These are phyloP conservation scores for Metarhizium humberi DNA, from an alignment of 2,329 filamentous ascomycete genomes.

Conservation along the genomic window DNA sequence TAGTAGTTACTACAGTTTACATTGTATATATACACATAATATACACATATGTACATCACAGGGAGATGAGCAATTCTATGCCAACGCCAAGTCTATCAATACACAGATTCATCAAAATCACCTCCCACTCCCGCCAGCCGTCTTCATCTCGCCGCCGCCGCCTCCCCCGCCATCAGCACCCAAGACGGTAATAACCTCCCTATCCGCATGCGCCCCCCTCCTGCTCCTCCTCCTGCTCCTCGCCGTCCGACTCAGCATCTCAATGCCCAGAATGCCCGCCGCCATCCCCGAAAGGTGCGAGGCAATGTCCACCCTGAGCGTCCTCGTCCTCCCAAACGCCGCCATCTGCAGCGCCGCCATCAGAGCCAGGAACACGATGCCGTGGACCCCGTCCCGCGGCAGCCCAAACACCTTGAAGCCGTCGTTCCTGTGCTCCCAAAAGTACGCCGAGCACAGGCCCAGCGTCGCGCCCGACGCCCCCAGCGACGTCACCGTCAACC, in stretches of 20 bases:
- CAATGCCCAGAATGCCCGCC: constrained; percentile 34
- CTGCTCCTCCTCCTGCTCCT: constrained; percentile 7
- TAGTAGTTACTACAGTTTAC: no score
- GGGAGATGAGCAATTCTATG: neutral
- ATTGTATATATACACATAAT: neutral
- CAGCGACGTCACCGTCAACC: constrained; percentile 41
- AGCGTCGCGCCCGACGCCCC: constrained; percentile 60
- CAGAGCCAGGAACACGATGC: constrained; percentile 43
- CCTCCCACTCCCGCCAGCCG: neutral
- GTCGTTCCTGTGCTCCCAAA: constrained; percentile 48
- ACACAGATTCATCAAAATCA: neutral
- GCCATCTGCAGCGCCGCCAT: constrained; percentile 41
- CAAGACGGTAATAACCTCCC: constrained; percentile 9
- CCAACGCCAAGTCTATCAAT: neutral
- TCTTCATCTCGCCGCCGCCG: neutral
- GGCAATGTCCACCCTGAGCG: constrained; percentile 37
- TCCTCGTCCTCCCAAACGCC: constrained; percentile 31
- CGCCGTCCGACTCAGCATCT: constrained; percentile 18
- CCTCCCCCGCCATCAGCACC: neutral
- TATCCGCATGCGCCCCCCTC: constrained; percentile 7
- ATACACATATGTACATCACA: neutral
- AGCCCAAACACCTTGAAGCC: constrained; percentile 48
- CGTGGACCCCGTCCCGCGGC: constrained; percentile 48
- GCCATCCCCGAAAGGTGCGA: constrained; percentile 45
- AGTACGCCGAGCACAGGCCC: constrained; percentile 52